Evolutionary conservation across 164 flowering plant species (phyloP).

Genomic region (Macadamia tetraphylla): DNA sequence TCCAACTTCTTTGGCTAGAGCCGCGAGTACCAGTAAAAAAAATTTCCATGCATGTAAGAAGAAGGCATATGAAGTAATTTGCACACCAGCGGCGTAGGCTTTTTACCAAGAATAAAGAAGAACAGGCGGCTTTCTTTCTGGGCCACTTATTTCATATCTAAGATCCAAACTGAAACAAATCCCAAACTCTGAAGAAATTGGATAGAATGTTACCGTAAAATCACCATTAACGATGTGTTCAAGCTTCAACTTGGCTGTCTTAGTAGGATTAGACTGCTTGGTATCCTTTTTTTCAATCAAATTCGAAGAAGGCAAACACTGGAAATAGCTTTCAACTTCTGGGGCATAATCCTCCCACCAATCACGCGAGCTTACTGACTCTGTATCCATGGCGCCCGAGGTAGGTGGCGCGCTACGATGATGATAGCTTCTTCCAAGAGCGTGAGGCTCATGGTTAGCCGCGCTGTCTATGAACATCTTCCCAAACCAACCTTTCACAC

Average conservation of each 20-base stretch:
- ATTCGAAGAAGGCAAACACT: conserved; percentile 26
- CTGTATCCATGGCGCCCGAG: not conserved
- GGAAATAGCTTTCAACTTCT: conserved; percentile 45
- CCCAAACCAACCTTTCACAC: conserved; percentile 36
- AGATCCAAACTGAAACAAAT: too few species aligned
- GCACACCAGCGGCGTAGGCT: too few species aligned
- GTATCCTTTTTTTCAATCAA: conserved; percentile 18
- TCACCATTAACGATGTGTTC: too few species aligned
- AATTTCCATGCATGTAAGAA: too few species aligned
- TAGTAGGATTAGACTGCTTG: conserved; percentile 4
- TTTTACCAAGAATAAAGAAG: too few species aligned
- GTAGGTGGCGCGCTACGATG: conserved; percentile 1
- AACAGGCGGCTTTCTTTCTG: too few species aligned
- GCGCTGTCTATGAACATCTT: conserved; percentile 25
- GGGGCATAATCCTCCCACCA: conserved; percentile 35
- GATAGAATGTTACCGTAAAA: too few species aligned
- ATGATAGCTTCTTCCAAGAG: conserved; percentile 7
- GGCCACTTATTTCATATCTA: too few species aligned
- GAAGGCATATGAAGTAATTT: too few species aligned
- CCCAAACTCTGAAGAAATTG: too few species aligned
- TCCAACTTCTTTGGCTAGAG: too few species aligned
- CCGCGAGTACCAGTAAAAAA: too few species aligned
- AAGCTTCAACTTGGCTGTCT: conserved; percentile 9
- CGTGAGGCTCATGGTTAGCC: not conserved
- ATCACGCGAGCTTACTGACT: conserved; percentile 9